Percentiles rank a stretch among this genome's conserved stretches.
Conservation (phyloP, 257 asterid genomes). For the Plectranthus barbatus region DNA sequence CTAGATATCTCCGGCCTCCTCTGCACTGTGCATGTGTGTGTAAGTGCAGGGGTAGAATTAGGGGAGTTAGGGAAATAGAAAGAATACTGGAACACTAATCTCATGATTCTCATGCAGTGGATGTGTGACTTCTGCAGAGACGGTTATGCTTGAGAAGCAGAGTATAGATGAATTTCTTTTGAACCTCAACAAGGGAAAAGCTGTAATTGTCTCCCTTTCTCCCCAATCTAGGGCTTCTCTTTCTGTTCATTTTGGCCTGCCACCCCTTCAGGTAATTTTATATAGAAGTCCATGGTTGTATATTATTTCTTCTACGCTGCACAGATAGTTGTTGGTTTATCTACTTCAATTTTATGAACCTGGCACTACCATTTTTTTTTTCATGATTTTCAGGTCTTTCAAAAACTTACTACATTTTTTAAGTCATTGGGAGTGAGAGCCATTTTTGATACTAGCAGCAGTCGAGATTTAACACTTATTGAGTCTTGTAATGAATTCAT, state of each 20-base stretch:
- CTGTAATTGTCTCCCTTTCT: constrained; percentile 74
- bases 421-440: constrained; percentile 88
- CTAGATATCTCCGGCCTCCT: neutral
- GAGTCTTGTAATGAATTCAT: constrained; percentile 91
- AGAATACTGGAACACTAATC: neutral
- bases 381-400: constrained; percentile 44
- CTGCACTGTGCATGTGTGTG: neutral
- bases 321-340: neutral
- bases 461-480: constrained; percentile 76
- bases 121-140: constrained; percentile 96
- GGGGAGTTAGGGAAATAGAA: neutral
- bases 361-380: neutral
- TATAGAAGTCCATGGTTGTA: neutral
- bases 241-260: constrained; percentile 77
- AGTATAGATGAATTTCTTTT: constrained; percentile 84
- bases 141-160: constrained; percentile 98
- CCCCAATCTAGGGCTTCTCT: constrained; percentile 98
- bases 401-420: constrained; percentile 74
- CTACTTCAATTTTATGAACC: neutral
- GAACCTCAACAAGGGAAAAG: constrained; percentile 54
- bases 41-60: neutral
- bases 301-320: neutral
- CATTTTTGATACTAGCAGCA: constrained; percentile 87
- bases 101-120: constrained; percentile 58
- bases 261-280: constrained; percentile 54